Percentiles rank a stretch among this genome's conserved stretches.
Conservation (phyloP, 768 basidiomycete genomes). For the Pleurotus giganteus region DNA sequence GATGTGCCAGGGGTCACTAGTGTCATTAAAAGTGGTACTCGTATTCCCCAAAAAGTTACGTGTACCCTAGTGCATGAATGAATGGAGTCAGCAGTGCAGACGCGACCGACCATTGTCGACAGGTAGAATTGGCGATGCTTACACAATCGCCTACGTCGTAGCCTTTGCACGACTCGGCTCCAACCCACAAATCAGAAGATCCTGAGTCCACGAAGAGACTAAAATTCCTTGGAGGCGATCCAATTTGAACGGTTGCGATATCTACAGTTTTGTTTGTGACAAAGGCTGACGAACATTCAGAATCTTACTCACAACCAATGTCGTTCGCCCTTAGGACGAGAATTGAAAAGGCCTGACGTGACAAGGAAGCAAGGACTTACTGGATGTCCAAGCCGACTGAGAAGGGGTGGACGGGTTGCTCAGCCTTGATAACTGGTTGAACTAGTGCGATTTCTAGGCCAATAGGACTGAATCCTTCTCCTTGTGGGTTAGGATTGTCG, state of each 20-base stretch:
- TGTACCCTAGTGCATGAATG: conserved; percentile 23
- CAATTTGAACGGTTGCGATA: conserved; percentile 58
- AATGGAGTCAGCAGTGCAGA: not conserved
- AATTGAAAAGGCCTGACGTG: too few relatives aligned
- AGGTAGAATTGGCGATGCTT: not conserved
- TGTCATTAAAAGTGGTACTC: conserved; percentile 48
- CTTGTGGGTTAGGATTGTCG: conserved; percentile 5
- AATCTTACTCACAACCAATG: not conserved
- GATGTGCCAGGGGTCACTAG: conserved; percentile 5
- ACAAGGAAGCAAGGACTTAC: conserved; percentile 31
- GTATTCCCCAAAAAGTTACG: conserved; percentile 54
- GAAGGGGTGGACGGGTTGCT: conserved; percentile 25
- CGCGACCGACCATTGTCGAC: not conserved
- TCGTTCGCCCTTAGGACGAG: conserved; percentile 4
- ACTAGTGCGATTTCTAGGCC: conserved; percentile 4
- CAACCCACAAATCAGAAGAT: conserved; percentile 55
- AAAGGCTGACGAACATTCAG: not conserved
- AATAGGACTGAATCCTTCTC: conserved; percentile 3
- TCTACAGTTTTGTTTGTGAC: conserved; percentile 17
- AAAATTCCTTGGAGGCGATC: conserved; percentile 61
- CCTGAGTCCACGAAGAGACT: conserved; percentile 69
- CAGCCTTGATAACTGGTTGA: conserved; percentile 5
- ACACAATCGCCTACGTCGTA: conserved; percentile 10
- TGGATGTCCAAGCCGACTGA: conserved; percentile 72
- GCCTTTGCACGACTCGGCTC: conserved; percentile 24